Evolutionary conservation across 345 rosid genomes (phyloP).

Genomic region (Gossypium bickii): DNA sequence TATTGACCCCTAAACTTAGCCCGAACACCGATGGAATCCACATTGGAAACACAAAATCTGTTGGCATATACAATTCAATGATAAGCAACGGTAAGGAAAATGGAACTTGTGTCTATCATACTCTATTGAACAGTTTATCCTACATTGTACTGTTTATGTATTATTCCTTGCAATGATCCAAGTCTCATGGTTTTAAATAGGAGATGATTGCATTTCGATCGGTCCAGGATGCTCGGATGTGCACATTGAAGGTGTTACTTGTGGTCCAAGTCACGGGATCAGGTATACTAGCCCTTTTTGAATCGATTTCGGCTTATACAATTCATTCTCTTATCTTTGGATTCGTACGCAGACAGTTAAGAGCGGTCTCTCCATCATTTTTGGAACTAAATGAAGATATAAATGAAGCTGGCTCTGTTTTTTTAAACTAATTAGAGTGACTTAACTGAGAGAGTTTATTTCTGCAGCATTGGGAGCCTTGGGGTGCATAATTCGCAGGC

Average conservation of each 20-base stretch:
- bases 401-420: neutral
- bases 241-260: slow-evolving; percentile 64
- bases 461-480: slow-evolving; percentile 81
- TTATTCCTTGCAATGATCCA: neutral
- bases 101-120: neutral
- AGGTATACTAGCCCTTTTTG: slow-evolving; percentile 36
- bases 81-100: slow-evolving; percentile 68
- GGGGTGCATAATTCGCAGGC: slow-evolving; percentile 94
- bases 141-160: neutral
- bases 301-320: no score
- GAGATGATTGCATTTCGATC: slow-evolving; percentile 82
- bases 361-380: neutral
- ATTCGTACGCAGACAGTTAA: neutral
- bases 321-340: no score
- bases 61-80: slow-evolving; percentile 69
- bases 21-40: slow-evolving; percentile 97
- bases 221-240: slow-evolving; percentile 76
- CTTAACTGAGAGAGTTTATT: neutral
- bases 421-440: neutral
- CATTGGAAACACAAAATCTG: slow-evolving; percentile 66
- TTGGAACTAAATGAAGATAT: neutral
- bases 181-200: slow-evolving; percentile 28
- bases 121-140: neutral
- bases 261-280: slow-evolving; percentile 95
- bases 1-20: slow-evolving; percentile 86